Percentiles rank a stretch among this genome's conserved stretches.
Evolutionary conservation across 306 rosid species (phyloP).

Genomic region (Vigna hirtella): DNA sequence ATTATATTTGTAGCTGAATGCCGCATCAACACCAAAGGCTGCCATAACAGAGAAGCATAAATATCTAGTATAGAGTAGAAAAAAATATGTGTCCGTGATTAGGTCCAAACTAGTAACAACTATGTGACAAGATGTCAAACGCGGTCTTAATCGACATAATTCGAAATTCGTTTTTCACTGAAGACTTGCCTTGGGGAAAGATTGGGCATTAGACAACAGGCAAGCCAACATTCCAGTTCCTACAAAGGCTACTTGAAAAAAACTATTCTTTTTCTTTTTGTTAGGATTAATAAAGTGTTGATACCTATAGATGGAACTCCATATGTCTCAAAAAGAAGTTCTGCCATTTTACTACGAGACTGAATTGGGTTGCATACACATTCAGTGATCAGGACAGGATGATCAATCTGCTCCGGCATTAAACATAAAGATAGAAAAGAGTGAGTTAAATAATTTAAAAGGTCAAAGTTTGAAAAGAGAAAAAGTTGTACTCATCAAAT

Average conservation of each 20-base stretch:
- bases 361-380: conserved; percentile 94
- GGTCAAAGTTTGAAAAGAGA: conserved; percentile 19
- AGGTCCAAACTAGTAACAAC: conserved; percentile 40
- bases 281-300: conserved; percentile 27
- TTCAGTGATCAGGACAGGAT: conserved; percentile 93
- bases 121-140: conserved; percentile 26
- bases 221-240: conserved; percentile 12
- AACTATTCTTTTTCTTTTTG: conserved; percentile 3
- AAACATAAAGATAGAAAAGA: conserved; percentile 50
- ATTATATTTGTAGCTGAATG: conserved; percentile 92
- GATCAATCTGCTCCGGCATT: conserved; percentile 94
- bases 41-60: conserved; percentile 48
- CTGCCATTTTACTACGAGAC: conserved; percentile 97
- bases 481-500: background rate
- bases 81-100: conserved; percentile 17
- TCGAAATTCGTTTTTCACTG: conserved; percentile 13
- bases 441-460: conserved; percentile 42
- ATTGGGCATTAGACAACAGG: conserved; percentile 32
- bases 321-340: conserved; percentile 95
- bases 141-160: conserved; percentile 12
- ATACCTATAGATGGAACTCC: conserved; percentile 95
- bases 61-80: conserved; percentile 37
- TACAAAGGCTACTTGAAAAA: conserved; percentile 18
- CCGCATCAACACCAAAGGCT: conserved; percentile 97
- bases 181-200: conserved; percentile 24